Percentiles rank a stretch among this genome's conserved stretches.
phyloP scores from a whole-genome alignment of 1,139 yeast genomes.

The Candida tetrigidarum region DNA sequence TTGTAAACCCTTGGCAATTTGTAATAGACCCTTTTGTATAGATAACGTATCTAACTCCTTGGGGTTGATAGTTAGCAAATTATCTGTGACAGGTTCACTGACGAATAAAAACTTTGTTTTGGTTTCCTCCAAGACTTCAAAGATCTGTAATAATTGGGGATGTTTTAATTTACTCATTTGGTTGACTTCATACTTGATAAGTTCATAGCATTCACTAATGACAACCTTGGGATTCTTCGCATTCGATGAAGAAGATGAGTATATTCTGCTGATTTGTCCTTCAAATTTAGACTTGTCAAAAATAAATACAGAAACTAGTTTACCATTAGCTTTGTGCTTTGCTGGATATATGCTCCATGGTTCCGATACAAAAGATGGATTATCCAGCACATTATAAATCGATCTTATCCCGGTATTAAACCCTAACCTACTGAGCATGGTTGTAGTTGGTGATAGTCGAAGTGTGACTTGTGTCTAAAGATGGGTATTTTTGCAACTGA shows the following conservation, averaged over 20 bases:
- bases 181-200: conserved; percentile 55
- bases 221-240: conserved; percentile 42
- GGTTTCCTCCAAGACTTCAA: conserved; percentile 90
- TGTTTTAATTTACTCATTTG: conserved; percentile 83
- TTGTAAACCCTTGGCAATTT: conserved; percentile 75
- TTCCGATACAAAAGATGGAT: conserved; percentile 75
- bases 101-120: conserved; percentile 79
- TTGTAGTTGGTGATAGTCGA: too few relatives aligned
- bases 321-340: conserved; percentile 61
- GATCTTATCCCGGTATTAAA: conserved; percentile 74
- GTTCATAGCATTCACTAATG: conserved; percentile 44
- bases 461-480: too few relatives aligned
- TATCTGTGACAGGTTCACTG: conserved; percentile 75
- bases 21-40: conserved; percentile 85
- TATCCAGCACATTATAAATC: conserved; percentile 70
- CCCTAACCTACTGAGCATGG: conserved; percentile 28
- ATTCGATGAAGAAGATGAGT: conserved; percentile 46
- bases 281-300: conserved; percentile 85
- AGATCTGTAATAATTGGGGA: conserved; percentile 80
- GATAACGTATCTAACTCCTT: conserved; percentile 63
- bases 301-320: conserved; percentile 78
- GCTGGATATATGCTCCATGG: conserved; percentile 92
- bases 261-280: conserved; percentile 52
- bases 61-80: conserved; percentile 51
- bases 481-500: not conserved